These are phyloP conservation scores for Sporothrix mexicana DNA, from an alignment of 2,329 filamentous ascomycete species.

Conservation along the genomic window DNA sequence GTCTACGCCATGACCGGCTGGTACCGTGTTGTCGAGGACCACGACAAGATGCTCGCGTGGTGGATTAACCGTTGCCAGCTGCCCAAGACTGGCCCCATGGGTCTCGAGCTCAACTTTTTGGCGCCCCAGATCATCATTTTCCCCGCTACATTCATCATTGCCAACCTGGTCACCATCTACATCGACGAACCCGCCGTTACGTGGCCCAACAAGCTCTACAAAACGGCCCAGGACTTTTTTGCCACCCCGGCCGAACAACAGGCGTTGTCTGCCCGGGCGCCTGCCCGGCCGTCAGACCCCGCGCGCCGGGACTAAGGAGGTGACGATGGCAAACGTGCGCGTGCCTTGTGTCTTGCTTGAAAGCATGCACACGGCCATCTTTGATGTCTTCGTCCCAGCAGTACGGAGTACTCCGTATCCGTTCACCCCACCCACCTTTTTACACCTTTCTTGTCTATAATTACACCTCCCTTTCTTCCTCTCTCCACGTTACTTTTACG, in stretches of 20 bases:
- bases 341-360: background rate
- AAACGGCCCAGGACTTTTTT: constrained; percentile 39
- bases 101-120: constrained; percentile 66
- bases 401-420: background rate
- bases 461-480: background rate
- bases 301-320: constrained; percentile 33
- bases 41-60: constrained; percentile 54
- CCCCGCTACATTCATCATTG: constrained; percentile 63
- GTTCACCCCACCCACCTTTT: background rate
- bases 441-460: background rate
- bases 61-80: constrained; percentile 65
- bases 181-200: constrained; percentile 67
- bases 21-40: constrained; percentile 46
- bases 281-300: constrained; percentile 26
- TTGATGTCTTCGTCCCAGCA: background rate
- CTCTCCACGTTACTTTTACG: background rate
- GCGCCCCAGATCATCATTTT: constrained; percentile 64
- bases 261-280: background rate
- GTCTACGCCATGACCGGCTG: constrained; percentile 68
- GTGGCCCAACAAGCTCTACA: constrained; percentile 63
- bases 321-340: background rate
- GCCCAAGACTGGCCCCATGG: constrained; percentile 61
- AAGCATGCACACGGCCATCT: background rate
- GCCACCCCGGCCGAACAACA: background rate
- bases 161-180: constrained; percentile 60